phyloP scores from a whole-genome alignment of 2,329 filamentous ascomycete species.

The Sodiomyces alkalinus region DNA sequence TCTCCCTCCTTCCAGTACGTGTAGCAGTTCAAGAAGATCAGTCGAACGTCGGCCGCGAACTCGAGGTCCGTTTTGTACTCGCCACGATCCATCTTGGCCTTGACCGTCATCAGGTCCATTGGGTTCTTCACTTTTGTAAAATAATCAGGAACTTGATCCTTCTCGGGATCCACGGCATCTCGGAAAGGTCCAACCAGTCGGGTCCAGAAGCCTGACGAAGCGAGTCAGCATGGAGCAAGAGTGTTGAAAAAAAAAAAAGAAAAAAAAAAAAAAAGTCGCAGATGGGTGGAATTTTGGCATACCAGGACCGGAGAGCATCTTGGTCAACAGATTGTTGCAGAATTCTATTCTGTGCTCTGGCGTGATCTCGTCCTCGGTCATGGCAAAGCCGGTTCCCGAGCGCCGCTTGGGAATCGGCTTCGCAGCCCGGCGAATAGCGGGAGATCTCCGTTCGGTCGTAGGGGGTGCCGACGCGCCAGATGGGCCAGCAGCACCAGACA shows the following conservation, averaged over 20 bases:
- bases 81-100: constrained; percentile 39
- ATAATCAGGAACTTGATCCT: constrained; percentile 46
- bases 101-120: constrained; percentile 47
- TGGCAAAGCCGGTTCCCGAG: constrained; percentile 12
- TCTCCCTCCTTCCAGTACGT: constrained; percentile 44
- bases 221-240: constrained; percentile 1
- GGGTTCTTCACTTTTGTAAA: constrained; percentile 43
- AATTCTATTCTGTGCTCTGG: constrained; percentile 32
- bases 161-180: constrained; percentile 39
- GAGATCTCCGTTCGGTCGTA: constrained; percentile 10
- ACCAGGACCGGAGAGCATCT: constrained; percentile 49
- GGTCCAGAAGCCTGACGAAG: constrained; percentile 47
- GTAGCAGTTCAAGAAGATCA: constrained; percentile 49
- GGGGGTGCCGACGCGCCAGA: constrained; percentile 5
- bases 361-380: constrained; percentile 7
- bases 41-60: constrained; percentile 41
- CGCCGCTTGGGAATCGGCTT: constrained; percentile 20
- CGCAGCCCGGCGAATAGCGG: constrained; percentile 13
- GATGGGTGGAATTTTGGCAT: too few relatives aligned
- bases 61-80: constrained; percentile 37
- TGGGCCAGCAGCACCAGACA: constrained; percentile 17
- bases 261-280: too few relatives aligned
- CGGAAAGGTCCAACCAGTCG: constrained; percentile 48
- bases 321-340: constrained; percentile 39
- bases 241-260: not conserved